Conservation (phyloP, 345 rosid genomes). For the Murraya paniculata region DNA sequence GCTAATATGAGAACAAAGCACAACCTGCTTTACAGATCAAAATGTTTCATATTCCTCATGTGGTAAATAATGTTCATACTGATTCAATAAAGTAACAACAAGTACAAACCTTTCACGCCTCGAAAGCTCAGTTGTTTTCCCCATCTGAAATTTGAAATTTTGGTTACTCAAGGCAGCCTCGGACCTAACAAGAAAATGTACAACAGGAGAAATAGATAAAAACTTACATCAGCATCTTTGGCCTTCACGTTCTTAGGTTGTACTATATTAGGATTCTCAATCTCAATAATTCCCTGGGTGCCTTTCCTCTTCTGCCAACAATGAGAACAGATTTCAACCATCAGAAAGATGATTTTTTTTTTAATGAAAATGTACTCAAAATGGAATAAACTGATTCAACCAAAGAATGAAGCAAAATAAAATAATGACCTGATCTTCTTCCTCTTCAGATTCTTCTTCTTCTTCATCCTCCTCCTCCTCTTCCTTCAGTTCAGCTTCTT, state of each 20-base stretch:
- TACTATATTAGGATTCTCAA: slow-evolving; percentile 80
- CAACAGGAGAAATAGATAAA: neutral
- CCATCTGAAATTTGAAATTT: slow-evolving; percentile 40
- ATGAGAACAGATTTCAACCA: neutral
- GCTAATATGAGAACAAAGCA: neutral
- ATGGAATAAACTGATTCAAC: slow-evolving; percentile 7
- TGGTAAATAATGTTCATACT: neutral
- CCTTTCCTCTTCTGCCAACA: slow-evolving; percentile 76
- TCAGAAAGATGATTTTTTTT: neutral
- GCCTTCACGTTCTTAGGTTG: slow-evolving; percentile 69
- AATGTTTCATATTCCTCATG: neutral
- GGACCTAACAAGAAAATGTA: neutral
- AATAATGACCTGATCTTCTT: slow-evolving; percentile 44
- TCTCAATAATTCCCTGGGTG: slow-evolving; percentile 71
- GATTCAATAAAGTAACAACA: slow-evolving; percentile 9
- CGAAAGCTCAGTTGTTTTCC: slow-evolving; percentile 84
- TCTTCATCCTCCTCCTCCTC: slow-evolving; percentile 26
- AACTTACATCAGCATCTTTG: slow-evolving; percentile 70
- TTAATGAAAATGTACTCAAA: neutral
- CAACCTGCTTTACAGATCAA: neutral
- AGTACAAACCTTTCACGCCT: slow-evolving; percentile 89
- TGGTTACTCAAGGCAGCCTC: neutral
- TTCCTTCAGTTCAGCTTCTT: slow-evolving; percentile 39
- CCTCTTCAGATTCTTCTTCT: slow-evolving; percentile 38
- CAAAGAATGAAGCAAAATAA: neutral